These are phyloP conservation scores for Cytospora schulzeri DNA, from an alignment of 2,329 filamentous ascomycete genomes.

Conservation along the genomic window DNA sequence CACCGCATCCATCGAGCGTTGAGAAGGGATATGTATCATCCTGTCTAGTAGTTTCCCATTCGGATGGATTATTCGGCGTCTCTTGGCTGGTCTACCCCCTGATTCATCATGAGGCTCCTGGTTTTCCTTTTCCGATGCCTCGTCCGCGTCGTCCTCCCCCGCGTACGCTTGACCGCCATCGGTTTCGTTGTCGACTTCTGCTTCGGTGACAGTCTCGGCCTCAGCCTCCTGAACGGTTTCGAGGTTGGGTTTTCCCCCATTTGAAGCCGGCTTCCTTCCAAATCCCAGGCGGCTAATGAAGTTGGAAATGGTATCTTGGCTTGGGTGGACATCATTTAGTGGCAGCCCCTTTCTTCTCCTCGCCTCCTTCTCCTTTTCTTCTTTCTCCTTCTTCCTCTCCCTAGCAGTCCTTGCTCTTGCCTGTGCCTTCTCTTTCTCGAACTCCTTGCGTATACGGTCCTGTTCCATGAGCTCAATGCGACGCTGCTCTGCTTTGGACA, in stretches of 20 bases:
- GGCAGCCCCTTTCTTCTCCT: slow-evolving; percentile 56
- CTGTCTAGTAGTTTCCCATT: slow-evolving; percentile 1
- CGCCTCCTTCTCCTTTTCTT: slow-evolving; percentile 50
- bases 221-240: slow-evolving; percentile 11
- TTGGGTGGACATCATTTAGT: slow-evolving; percentile 55
- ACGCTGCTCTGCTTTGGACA: slow-evolving; percentile 48
- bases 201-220: slow-evolving; percentile 7
- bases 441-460: slow-evolving; percentile 55
- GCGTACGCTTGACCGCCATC: neutral
- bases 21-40: slow-evolving; percentile 11
- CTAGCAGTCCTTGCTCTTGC: slow-evolving; percentile 51
- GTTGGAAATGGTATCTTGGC: slow-evolving; percentile 58
- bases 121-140: slow-evolving; percentile 6
- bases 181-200: slow-evolving; percentile 3
- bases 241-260: slow-evolving; percentile 2
- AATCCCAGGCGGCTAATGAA: slow-evolving; percentile 48
- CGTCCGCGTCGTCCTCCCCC: neutral
- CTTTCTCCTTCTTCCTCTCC: slow-evolving; percentile 60
- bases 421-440: slow-evolving; percentile 51
- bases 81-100: slow-evolving; percentile 14
- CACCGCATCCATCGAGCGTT: neutral
- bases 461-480: slow-evolving; percentile 49
- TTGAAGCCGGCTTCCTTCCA: slow-evolving; percentile 32
- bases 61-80: slow-evolving; percentile 9
- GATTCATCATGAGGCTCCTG: neutral